phyloP scores from a whole-genome alignment of 2,329 filamentous ascomycete species.

The Beauveria sp. region DNA sequence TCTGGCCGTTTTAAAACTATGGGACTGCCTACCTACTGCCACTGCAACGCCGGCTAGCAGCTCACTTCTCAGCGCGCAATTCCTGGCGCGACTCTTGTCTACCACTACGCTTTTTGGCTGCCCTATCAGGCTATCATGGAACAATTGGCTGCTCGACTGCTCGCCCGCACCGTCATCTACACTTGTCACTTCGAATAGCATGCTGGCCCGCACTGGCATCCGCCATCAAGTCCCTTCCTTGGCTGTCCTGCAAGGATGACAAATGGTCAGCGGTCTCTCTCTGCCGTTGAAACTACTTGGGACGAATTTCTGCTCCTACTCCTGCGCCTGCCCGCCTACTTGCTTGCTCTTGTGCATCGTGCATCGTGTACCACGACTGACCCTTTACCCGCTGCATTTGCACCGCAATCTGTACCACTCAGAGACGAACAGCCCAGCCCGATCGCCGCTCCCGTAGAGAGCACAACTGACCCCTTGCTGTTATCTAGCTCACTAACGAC shows the following conservation, averaged over 20 bases:
- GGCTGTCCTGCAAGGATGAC: neutral
- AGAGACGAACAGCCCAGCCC: neutral
- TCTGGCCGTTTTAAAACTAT: conserved; percentile 3
- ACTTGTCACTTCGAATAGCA: neutral
- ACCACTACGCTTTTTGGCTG: no score
- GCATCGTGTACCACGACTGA: neutral
- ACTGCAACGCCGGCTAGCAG: neutral
- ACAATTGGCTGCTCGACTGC: neutral
- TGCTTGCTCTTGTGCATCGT: neutral
- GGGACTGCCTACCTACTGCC: neutral
- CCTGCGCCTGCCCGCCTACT: neutral
- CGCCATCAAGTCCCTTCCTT: conserved; percentile 1
- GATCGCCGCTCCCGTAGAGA: neutral
- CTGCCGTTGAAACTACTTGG: neutral
- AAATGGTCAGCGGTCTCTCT: neutral
- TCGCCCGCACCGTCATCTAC: neutral
- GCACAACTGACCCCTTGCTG: neutral
- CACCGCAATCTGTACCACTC: neutral
- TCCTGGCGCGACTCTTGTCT: neutral
- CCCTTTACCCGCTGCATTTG: neutral
- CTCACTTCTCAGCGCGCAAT: neutral
- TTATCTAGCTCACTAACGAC: neutral
- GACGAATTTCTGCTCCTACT: neutral
- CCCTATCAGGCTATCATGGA: neutral
- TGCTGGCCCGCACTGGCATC: neutral